These are phyloP conservation scores for Coniella vitis DNA, from an alignment of 2,329 filamentous ascomycete species.

Conservation along the genomic window DNA sequence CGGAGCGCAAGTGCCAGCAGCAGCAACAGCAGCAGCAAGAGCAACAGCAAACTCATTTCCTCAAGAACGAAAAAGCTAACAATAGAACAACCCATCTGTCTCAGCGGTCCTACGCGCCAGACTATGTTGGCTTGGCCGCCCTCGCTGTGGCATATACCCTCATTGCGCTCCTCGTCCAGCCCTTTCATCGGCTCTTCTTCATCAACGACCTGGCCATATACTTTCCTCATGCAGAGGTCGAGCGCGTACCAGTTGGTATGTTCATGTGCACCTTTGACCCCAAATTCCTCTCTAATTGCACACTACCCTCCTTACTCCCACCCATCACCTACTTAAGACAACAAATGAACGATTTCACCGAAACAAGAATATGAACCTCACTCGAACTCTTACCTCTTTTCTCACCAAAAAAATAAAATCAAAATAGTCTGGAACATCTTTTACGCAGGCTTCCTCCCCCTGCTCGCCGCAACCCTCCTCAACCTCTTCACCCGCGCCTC, in stretches of 20 bases:
- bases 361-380: no score
- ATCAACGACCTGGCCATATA: slow-evolving; percentile 78
- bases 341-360: no score
- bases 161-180: slow-evolving; percentile 63
- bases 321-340: no score
- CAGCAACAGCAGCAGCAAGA: no score
- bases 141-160: slow-evolving; percentile 63
- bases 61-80: no score
- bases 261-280: slow-evolving; percentile 14
- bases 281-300: no score
- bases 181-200: slow-evolving; percentile 92
- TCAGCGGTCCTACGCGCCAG: slow-evolving; percentile 76
- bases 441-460: slow-evolving; percentile 68
- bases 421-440: slow-evolving; percentile 62
- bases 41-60: no score
- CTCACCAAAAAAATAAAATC: no score
- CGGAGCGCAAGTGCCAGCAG: no score
- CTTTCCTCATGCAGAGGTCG: slow-evolving; percentile 76
- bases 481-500: slow-evolving; percentile 55
- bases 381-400: background rate
- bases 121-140: slow-evolving; percentile 73
- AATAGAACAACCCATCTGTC: background rate
- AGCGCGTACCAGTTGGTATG: slow-evolving; percentile 74
- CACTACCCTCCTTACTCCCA: background rate
- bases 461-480: slow-evolving; percentile 59